Evolutionary conservation across 129 eudicot species (phyloP), one percentile per base, ranked within the genome.

Genomic region (Lactuca saligna): DNA sequence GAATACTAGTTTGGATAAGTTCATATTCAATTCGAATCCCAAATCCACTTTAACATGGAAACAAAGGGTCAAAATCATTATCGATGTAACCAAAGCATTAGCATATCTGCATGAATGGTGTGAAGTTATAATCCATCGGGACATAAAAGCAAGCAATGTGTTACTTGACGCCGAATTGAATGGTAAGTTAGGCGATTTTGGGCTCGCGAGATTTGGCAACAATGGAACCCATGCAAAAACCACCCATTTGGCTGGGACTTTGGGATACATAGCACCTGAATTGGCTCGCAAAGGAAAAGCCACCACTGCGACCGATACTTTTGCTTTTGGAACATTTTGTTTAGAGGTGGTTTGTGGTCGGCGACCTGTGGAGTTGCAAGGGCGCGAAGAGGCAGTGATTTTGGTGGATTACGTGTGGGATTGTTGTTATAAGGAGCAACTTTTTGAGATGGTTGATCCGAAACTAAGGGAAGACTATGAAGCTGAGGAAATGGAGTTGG

Each of bases 201-300:
- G 85, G 17, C 85, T 81, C 4, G 82, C 85, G 1, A 62, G 85
- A 29, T 71, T 71, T 8, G 65, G 80, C 3, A 55, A 72, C 5
- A 78, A 76, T 5, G 85, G 82, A 17, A 51, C 12, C 3, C 72
- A 66, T 13, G 81, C 79, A 3, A 72, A 76, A 31, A 81, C 82
- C 0, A 81, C 85, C 1, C 81, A 81, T 65, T 64, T 81, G 46
- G 85, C 80, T 0, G 85, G 85, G 1, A 81, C 85, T 4, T 62
- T 76, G 31, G 85, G 85, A 4, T 81, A 81, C 48, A 77, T 81
- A 0, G 85, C 85, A 8, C 85, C 85, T 0, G 85, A 81, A n/a
- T 50, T 75, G 37, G 76, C 80, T 16, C 61, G 81, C 60, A 81
- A 72, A 50, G 85, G 82, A 7, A 76, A 76, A 69, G 85, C 85